Base-by-base conservation (phyloP, 2,329 filamentous ascomycete genomes). In the Trichoderma koningiopsis region DNA sequence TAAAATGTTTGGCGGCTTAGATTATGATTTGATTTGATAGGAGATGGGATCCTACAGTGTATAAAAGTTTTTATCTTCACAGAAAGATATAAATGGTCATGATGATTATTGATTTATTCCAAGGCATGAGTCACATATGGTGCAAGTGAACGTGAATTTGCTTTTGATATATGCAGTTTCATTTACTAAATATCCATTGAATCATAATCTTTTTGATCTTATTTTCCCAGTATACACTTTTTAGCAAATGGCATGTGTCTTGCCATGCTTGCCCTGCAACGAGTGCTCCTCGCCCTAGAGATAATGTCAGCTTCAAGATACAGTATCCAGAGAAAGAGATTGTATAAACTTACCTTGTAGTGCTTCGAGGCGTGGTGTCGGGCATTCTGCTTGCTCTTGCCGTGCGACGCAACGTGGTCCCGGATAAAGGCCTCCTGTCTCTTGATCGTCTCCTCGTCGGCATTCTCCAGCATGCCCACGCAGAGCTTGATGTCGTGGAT, bases 191-290 rank as follows among this genome's bases (percentile, higher is more conserved):
- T 31, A 16, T 14, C 6, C 27, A 2, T 57, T 43, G 40, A 43
- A 43, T 0, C n/a, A 22, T 14, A 16, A 11, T 22, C 5, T 27
- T 6, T 58, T 33, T 43, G 10, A 2, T 19, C 35, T 3, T 47
- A 5, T 5, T 5, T 55, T 57, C 5, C 31, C 53, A 16, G 13
- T 8, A 27, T 40, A 5, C 22, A 47, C 64, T 29, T 22, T 49
- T 49, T 88, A 97, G 81, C 94, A 97, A 70, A 96, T 84, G 49
- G 88, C 90, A 80, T 97, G 94, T 1, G 93, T 95, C 87, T 97
- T 97, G 68, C 93, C 94, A 69, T 88, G 88, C 87, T 96, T 94
- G 19, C 92, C 94, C 82, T 97, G 93, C 73, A 98, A 82, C 69
- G 91, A 95, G 81, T 98, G 95, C 74, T 88, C 88, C 83, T 97